Evolutionary conservation across 805 yeast genomes (phyloP), one percentile per base, ranked within the genome.

Genomic region (Middelhovenomyces tepae): DNA sequence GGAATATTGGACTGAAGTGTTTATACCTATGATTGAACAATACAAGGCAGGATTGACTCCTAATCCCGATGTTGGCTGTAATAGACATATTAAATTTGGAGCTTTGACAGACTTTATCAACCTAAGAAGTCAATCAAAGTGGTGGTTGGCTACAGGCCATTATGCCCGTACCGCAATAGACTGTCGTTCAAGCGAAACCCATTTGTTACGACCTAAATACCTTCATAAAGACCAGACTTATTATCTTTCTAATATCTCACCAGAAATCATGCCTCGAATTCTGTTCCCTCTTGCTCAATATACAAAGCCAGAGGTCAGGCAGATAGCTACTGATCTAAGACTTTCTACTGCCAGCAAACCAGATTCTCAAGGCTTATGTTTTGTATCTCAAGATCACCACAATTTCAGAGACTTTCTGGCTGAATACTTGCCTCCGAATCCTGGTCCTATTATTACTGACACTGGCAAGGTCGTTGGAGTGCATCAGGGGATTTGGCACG

Each of bases 341-440:
- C 58, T 84, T 10, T 69, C 73, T 1, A 75, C 80, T 1, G 85
- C 87, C 1, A 51, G 60, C n/a, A 86, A 86, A 47, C 91, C 85
- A 0, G 98, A 91, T 51, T 86, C 96, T 1, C 94, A 83, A 51
- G 98, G 98, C 0, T 65, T 91, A 7, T 91, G 98, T 53, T 91
- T 91, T 63, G 95, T 91, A 6, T 69, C 73, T 23, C 80, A 71
- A 37, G 67, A 73, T 7, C 78, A 73, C 43, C 50, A 57, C 13
- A 71, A 73, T 35, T 85, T 87, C 53, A 63, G 75, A 15, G 70
- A 73, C 34, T 91, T 91, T 47, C 57, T 89, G 18, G 64, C 68
- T 37, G 89, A 86, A 43, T 91, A 79, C 48, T 63, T 89, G 3
- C 70, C 66, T 8, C 77, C 80, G 1, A 64, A 65, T 5, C 85